phyloP scores from a whole-genome alignment of 2,329 filamentous ascomycete species.

The Rosellinia necatrix region DNA sequence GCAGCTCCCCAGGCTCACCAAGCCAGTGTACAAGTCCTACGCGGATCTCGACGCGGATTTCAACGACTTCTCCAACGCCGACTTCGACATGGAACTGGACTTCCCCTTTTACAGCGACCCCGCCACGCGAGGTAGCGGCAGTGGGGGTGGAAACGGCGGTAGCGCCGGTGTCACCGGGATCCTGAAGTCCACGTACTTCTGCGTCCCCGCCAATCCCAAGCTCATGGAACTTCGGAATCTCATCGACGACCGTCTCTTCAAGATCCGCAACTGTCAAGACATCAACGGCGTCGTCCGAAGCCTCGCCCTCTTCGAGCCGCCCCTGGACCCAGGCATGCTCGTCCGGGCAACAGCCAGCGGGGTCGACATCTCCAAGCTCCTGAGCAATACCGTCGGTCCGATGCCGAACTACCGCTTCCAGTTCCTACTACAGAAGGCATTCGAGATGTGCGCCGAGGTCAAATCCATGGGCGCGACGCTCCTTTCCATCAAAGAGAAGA shows the following conservation, averaged over 20 bases:
- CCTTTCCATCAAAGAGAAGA: not conserved
- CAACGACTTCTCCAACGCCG: slow-evolving; percentile 4
- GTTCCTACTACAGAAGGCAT: not conserved
- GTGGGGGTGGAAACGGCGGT: no score
- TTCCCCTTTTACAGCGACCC: no score
- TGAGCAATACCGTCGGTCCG: not conserved
- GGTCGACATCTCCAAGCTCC: not conserved
- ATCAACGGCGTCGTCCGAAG: not conserved
- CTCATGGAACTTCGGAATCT: not conserved
- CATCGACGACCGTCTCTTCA: not conserved
- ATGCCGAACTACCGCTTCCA: slow-evolving; percentile 1
- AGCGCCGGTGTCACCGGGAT: no score
- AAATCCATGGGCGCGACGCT: not conserved
- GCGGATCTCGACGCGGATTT: no score
- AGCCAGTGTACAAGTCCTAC: no score
- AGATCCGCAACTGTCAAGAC: not conserved
- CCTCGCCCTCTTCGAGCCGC: not conserved
- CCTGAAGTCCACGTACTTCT: no score
- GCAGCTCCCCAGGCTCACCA: not conserved
- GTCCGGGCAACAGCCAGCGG: not conserved
- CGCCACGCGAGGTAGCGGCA: no score
- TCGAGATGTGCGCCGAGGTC: no score
- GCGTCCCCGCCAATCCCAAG: not conserved
- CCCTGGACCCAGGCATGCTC: not conserved
- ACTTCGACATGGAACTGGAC: not conserved